Conservation (phyloP, 2,329 filamentous ascomycete genomes). For the Trichoderma aggressivum region DNA sequence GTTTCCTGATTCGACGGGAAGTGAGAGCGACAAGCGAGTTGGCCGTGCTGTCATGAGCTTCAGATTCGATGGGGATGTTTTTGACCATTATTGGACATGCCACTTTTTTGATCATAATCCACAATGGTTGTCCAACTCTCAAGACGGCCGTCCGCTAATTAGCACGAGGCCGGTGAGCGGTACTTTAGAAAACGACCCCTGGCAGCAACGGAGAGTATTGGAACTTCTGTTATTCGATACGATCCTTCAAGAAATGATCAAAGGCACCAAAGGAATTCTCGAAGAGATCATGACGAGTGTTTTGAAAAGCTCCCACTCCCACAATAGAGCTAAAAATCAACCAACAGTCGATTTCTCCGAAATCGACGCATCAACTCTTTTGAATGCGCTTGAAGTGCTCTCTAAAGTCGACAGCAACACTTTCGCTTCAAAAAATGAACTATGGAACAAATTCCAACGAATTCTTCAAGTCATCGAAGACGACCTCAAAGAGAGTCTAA, state of each 20-base stretch:
- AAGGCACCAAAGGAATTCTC: neutral
- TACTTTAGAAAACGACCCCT: neutral
- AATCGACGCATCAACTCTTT: neutral
- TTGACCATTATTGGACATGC: neutral
- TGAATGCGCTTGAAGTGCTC: neutral
- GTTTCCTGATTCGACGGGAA: neutral
- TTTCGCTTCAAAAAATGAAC: neutral
- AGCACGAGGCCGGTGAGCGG: neutral
- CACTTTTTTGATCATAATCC: neutral
- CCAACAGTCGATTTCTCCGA: neutral
- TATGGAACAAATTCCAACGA: neutral
- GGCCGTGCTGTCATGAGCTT: neutral
- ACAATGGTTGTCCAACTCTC: neutral
- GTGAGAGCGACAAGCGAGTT: neutral
- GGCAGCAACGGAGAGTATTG: neutral
- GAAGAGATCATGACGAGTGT: neutral
- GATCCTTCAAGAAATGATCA: neutral
- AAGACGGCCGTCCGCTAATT: neutral
- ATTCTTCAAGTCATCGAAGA: neutral
- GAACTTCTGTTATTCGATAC: neutral
- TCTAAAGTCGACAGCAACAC: neutral
- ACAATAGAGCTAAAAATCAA: neutral
- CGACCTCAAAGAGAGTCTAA: neutral
- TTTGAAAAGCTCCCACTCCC: neutral
- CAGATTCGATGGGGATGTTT: neutral